Base-by-base conservation (phyloP, 495 filamentous ascomycete species). In the Aspergillus asperescens region DNA sequence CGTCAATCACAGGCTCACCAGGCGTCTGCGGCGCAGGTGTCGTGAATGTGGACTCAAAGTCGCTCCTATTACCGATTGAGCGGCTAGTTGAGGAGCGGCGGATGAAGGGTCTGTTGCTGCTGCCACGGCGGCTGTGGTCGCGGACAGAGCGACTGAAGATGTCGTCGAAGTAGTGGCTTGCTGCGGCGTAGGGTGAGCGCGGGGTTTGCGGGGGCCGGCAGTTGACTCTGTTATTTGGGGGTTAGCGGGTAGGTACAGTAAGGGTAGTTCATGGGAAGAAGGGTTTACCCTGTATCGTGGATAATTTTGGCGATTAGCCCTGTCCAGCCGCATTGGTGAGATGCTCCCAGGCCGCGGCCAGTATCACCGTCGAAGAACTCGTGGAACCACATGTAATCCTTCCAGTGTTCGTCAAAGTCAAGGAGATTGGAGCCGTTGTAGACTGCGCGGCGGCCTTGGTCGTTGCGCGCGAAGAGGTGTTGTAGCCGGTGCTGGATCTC, bases 241-340 rank as follows among this genome's bases (percentile, higher is more conserved):
- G 61, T 41, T 57, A 34, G 25, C 13, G 32, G 27, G 23, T 34
- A 24, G 32, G 28, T 35, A 51, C 16, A 53, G 9, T n/a, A 18
- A 35, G 15, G n/a, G 7, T n/a, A 41, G 41, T 4, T 1, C 12
- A 34, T 10, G 27, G 23, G 15, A n/a, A 28, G 45, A 20, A 29
- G 18, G 25, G 67, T 85, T 67, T 79, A 87, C 88, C 89, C 92
- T 54, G 92, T 95, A 58, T 97, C 92, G 54, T 97, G 92, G 46
- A 97, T 96, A 81, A 97, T 83, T 63, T 94, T 91, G 7, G 92
- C 92, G 60, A 97, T 88, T 41, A 97, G 63, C 0, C 92, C 93
- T n/a, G 92, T 96, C 93, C 93, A 97, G 5, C 92, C 92, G 54
- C 89, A 95, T 65, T 97, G 92, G 68, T 97, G 93, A 40, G 88